Base-by-base conservation (phyloP, 169 alveolate species). In the Neospora caninum region DNA sequence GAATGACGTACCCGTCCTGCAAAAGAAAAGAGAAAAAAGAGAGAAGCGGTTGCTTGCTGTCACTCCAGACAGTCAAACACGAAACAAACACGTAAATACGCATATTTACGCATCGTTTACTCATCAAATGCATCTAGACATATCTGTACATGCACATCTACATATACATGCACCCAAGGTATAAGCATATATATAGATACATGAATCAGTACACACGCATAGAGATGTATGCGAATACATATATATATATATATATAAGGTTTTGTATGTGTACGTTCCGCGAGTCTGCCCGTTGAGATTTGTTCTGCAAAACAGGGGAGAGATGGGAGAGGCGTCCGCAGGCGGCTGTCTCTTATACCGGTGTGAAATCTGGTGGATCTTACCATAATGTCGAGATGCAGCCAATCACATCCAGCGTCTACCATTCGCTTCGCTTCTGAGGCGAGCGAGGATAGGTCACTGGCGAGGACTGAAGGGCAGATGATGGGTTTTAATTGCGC, bases 311-410 rank as follows among this genome's bases (percentile, higher is more conserved):
- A 13, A 13, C 13, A 7, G 22, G 4, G 58, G 58, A 49, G 4
- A 80, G 45, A 7, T n/a, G 45, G 49, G 45, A n/a, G 39, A 25
- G 7, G 27, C 27, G 4, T 80, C 4, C 20, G 67, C 25, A 34
- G 92, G 58, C 22, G 22, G 58, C 58, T 49, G 58, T 49, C 58
- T 49, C 53, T 13, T 16, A n/a, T 9, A n/a, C 18, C 13, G 31
- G 43, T 42, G 34, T 13, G 67, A 13, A 36, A 18, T n/a, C n/a
- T n/a, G n/a, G 58, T 49, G 22, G 58, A 13, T 34, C 78, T 41
- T 18, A 93, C 96, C 96, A 95, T 93, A 82, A 95, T 91, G 53
- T 95, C 96, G 27, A 95, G 93, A 41, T 95, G 96, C 64, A 95
- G 93, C 96, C 96, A 93, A 91, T 95, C 93, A n/a, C 93, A 94